phyloP scores from a whole-genome alignment of 768 basidiomycete genomes.

The Mrakia gelida region DNA sequence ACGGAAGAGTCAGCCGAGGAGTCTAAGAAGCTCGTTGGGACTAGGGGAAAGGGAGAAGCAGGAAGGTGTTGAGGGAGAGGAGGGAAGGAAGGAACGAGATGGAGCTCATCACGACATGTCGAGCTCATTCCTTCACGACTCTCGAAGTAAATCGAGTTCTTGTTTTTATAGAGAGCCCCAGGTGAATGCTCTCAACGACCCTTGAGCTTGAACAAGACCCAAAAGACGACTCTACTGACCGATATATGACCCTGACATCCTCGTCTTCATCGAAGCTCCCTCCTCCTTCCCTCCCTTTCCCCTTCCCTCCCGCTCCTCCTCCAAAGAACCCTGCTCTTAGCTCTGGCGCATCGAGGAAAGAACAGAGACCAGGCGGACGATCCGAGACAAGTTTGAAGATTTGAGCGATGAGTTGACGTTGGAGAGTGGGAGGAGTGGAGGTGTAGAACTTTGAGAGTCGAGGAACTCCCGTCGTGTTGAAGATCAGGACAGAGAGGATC shows the following conservation, averaged over 20 bases:
- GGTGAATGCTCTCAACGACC: neutral
- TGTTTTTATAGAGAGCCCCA: neutral
- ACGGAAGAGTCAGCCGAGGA: neutral
- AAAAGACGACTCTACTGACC: constrained; percentile 25
- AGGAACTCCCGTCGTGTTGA: constrained; percentile 39
- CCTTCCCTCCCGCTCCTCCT: constrained; percentile 12
- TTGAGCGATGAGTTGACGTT: constrained; percentile 62
- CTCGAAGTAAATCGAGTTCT: neutral
- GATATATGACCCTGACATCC: constrained; percentile 32
- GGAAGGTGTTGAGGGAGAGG: neutral
- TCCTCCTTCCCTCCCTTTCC: constrained; percentile 16
- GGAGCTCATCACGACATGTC: neutral
- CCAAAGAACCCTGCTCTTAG: constrained; percentile 31
- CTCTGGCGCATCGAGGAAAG: constrained; percentile 76
- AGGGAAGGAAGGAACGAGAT: neutral
- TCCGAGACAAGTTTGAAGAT: constrained; percentile 84
- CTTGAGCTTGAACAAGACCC: neutral
- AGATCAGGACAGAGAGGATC: constrained; percentile 33
- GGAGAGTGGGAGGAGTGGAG: constrained; percentile 38
- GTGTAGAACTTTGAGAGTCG: constrained; percentile 47
- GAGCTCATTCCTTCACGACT: neutral
- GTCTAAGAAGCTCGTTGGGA: neutral
- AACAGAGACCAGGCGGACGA: constrained; percentile 79
- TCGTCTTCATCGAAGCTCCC: constrained; percentile 3
- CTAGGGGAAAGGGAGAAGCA: too few relatives aligned